Evolutionary conservation across 352 stramenopile genomes (phyloP), one percentile per base, ranked within the genome.

Genomic region (Phytopythium oedochilum): DNA sequence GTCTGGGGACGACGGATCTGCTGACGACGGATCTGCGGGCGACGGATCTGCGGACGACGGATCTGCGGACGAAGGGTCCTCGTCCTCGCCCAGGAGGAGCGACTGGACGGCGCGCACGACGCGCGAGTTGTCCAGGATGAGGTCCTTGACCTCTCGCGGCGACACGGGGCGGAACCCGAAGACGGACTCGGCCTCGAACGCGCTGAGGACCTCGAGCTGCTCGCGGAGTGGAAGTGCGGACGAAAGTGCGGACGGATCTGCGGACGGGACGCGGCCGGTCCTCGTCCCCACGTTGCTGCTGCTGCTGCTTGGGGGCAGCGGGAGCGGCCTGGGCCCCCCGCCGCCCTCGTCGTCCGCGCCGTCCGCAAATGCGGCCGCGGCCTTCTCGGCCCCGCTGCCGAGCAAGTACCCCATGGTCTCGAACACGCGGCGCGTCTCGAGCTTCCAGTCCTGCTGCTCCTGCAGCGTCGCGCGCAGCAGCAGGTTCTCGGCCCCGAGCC

Each of bases 401-500:
- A 66, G 0, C 26, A 68, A 53, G 25, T 68, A 55, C 26, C 69
- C 54, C 6, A 61, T 77, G 6, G 71, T 77, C 55, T 85, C 71
- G 46, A 85, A 63, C 20, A 83, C 71, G n/a, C 71, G 70, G 38
- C 69, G 60, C 18, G 78, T 49, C 25, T 80, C 61, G 15, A 77
- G 61, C 49, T 83, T 75, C 71, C 69, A 80, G 8, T 60, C 64
- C 3, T 68, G 68, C 25, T 82, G 70, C 36, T 64, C 73, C 53
- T 82, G 71, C 52, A 83, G 70, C 20, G 64, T 68, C 3, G 69
- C 66, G 42, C 77, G 76, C 1, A 85, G 56, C 22, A 71, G 69
- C 38, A 85, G 39, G 51, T 83, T 85, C 51, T 85, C 74, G 14
- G 74, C 74, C 3, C 74, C 71, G 12, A 85, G 60, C n/a, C 69